Base-by-base conservation (phyloP, 2,329 filamentous ascomycete species). In the Calonectria leucothoes region DNA sequence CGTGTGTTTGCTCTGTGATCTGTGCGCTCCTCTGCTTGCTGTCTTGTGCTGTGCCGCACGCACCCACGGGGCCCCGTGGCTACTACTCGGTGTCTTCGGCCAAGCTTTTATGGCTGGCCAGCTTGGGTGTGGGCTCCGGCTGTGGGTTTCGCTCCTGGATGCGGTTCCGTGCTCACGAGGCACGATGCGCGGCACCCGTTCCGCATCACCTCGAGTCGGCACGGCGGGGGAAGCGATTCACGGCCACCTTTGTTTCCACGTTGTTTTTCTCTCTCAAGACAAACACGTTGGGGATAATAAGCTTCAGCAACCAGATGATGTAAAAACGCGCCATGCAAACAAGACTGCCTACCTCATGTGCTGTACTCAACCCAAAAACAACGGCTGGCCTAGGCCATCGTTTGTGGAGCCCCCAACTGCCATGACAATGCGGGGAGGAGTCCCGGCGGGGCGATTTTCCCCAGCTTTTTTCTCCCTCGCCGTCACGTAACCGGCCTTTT, bases 391-490 rank as follows among this genome's bases (percentile, higher is more conserved):
- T n/a, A 45, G 20, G 20, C 20, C 39, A 11, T 7, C 20, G 20
- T 45, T n/a, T 6, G 39, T 52, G 49, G 49, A 52, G 49, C 31
- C 49, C 11, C 48, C 48, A 51, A 52, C 49, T 52, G 49, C 49
- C 49, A 29, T 29, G 23, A 45, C 51, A 33, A 59, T 59, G 55
- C 55, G 55, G 55, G 55, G 55, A 59, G 55, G n/a, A n/a, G n/a
- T n/a, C n/a, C 31, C 55, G 37, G 55, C 17, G 55, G 55, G 55
- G 55, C 55, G 55, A 59, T 59, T 59, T 59, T 59, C 55, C 55
- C 55, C 55, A 59, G 55, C 55, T 59, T 59, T 57, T 55, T 55
- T 59, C 31, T 31, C 20, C 31, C 29, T 37, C 55, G 31, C 23
- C 55, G 31, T 59, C 55, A 39, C 55, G 31, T 59, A 59, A 59